Conservation (phyloP, 257 asterid genomes). For the Primulina tabacum region DNA sequence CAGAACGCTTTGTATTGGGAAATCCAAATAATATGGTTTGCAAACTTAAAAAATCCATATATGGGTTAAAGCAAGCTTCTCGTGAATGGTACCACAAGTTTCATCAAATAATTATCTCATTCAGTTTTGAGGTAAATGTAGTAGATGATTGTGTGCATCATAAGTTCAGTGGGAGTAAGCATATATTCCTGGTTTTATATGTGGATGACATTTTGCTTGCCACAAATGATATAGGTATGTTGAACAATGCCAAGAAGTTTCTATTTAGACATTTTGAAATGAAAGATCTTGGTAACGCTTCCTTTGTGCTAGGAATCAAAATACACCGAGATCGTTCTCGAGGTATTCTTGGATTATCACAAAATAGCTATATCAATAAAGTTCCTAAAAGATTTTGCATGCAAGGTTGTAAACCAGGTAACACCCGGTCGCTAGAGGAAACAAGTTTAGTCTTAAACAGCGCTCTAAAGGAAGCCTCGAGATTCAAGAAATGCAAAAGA, state of each 20-base stretch:
- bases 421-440: not conserved
- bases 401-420: not conserved
- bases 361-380: not conserved
- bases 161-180: too few species aligned
- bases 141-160: too few species aligned
- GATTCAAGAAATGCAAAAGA: not conserved
- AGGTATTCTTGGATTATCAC: not conserved
- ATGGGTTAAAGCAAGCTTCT: not conserved
- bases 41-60: not conserved
- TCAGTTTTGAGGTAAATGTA: too few species aligned
- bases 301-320: too few species aligned
- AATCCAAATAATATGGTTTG: not conserved
- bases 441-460: not conserved
- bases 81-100: not conserved
- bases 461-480: too few species aligned
- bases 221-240: too few species aligned
- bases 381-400: not conserved
- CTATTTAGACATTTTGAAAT: too few species aligned
- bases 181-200: too few species aligned
- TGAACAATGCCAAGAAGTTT: too few species aligned
- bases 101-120: not conserved
- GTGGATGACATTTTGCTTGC: not conserved
- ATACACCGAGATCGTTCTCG: too few species aligned
- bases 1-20: not conserved
- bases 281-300: too few species aligned